These are phyloP conservation scores for Aspergillus phoenicis DNA, from an alignment of 2,329 filamentous ascomycete genomes.

Conservation along the genomic window DNA sequence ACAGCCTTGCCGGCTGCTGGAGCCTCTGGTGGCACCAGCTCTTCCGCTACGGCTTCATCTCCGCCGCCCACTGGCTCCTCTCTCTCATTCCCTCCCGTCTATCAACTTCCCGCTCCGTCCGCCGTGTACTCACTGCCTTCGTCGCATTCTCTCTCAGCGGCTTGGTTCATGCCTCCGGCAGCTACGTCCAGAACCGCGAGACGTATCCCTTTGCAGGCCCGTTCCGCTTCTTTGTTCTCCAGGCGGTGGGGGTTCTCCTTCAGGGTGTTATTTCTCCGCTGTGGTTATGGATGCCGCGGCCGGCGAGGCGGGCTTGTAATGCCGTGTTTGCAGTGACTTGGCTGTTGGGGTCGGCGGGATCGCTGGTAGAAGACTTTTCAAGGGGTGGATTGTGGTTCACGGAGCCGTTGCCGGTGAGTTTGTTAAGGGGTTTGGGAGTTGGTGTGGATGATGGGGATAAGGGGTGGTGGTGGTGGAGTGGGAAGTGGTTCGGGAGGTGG, in stretches of 20 bases:
- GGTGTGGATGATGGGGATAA: slow-evolving; percentile 65
- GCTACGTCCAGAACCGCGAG: slow-evolving; percentile 65
- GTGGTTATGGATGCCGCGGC: slow-evolving; percentile 44
- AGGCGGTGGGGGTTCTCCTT: slow-evolving; percentile 65
- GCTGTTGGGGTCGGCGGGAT: slow-evolving; percentile 66
- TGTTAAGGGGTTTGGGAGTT: slow-evolving; percentile 66
- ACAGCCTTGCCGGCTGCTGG: slow-evolving; percentile 81
- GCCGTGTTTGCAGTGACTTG: slow-evolving; percentile 64
- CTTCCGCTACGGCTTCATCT: slow-evolving; percentile 65
- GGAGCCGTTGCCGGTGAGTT: slow-evolving; percentile 78
- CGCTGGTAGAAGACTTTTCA: slow-evolving; percentile 76
- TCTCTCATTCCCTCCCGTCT: slow-evolving; percentile 29
- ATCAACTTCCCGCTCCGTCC: slow-evolving; percentile 19
- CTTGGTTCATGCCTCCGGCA: slow-evolving; percentile 69
- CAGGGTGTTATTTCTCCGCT: slow-evolving; percentile 48
- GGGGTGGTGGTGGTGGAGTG: slow-evolving; percentile 68
- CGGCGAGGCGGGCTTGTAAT: slow-evolving; percentile 59
- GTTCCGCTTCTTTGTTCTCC: slow-evolving; percentile 71
- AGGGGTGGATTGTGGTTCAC: slow-evolving; percentile 74
- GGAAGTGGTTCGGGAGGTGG: slow-evolving; percentile 60
- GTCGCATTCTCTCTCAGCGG: slow-evolving; percentile 41
- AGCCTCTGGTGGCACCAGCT: slow-evolving; percentile 88
- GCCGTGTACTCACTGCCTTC: slow-evolving; percentile 28
- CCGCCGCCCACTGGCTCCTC: slow-evolving; percentile 43
- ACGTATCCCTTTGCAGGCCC: slow-evolving; percentile 57